Conservation (phyloP, 2,329 filamentous ascomycete species). For the Alternaria brassicae region DNA sequence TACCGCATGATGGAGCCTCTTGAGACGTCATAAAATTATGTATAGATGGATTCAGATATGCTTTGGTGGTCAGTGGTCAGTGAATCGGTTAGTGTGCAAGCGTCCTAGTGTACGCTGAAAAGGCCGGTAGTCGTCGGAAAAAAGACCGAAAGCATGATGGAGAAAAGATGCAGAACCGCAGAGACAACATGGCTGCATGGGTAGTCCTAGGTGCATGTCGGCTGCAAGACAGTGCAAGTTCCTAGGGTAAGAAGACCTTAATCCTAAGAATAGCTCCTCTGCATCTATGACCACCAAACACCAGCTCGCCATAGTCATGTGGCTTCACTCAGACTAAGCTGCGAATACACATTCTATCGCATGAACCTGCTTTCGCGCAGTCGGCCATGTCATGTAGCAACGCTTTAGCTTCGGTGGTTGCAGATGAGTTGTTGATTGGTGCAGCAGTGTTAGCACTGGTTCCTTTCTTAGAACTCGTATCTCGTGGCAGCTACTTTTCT, state of each 20-base stretch:
- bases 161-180: conserved; percentile 10
- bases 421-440: conserved; percentile 10
- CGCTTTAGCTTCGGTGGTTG: conserved; percentile 30
- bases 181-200: conserved; percentile 5
- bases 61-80: background rate
- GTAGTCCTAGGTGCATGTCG: conserved; percentile 7
- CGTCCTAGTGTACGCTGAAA: background rate
- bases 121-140: background rate
- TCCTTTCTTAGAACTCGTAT: conserved; percentile 33
- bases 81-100: background rate
- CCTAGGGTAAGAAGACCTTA: conserved; percentile 41
- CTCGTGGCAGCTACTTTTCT: conserved; percentile 36
- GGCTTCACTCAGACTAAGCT: conserved; percentile 31
- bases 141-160: conserved; percentile 1
- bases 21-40: conserved; percentile 12
- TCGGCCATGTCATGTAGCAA: conserved; percentile 28
- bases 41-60: background rate
- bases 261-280: conserved; percentile 43
- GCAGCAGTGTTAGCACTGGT: conserved; percentile 18
- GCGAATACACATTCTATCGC: conserved; percentile 36
- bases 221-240: conserved; percentile 14
- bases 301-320: conserved; percentile 28
- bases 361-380: conserved; percentile 36
- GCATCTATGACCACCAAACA: conserved; percentile 22
- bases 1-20: conserved; percentile 1